Evolutionary conservation across 2,329 filamentous ascomycete species (phyloP).

Genomic region (Colletotrichum noveboracense): DNA sequence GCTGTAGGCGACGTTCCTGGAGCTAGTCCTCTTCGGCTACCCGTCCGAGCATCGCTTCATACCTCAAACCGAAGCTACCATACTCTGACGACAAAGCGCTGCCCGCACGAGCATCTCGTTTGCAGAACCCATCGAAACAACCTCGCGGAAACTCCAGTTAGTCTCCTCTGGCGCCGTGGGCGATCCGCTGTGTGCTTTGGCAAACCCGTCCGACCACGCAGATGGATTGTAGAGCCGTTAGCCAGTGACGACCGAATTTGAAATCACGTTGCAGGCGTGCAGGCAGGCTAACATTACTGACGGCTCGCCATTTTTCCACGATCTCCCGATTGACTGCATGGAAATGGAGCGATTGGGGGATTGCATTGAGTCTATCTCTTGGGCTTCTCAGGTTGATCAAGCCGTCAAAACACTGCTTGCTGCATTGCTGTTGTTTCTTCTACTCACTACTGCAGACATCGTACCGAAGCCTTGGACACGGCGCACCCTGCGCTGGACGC

Average conservation of each 20-base stretch:
- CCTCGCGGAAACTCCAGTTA: not conserved
- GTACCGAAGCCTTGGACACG: not conserved
- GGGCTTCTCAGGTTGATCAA: not conserved
- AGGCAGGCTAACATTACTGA: too few relatives aligned
- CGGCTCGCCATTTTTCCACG: not conserved
- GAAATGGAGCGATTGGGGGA: not conserved
- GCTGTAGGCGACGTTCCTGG: not conserved
- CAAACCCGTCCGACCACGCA: not conserved
- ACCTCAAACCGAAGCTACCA: not conserved
- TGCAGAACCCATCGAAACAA: not conserved
- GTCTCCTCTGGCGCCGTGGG: not conserved
- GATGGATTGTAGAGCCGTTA: not conserved
- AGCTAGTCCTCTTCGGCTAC: not conserved
- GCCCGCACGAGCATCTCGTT: not conserved
- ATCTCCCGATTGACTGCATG: not conserved
- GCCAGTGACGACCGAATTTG: not conserved
- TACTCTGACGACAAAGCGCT: slow-evolving; percentile 5
- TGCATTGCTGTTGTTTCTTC: not conserved
- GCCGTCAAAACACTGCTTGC: not conserved
- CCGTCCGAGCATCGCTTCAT: slow-evolving; percentile 2
- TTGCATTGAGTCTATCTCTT: not conserved
- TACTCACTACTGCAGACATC: not conserved
- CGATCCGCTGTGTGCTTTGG: not conserved
- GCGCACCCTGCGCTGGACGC: not conserved
- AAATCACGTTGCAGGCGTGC: not conserved